A percentile compares a stretch with the other conserved stretches of the same genome.
Conservation (phyloP, 495 filamentous ascomycete species). For the Tuber umbilicatum region DNA sequence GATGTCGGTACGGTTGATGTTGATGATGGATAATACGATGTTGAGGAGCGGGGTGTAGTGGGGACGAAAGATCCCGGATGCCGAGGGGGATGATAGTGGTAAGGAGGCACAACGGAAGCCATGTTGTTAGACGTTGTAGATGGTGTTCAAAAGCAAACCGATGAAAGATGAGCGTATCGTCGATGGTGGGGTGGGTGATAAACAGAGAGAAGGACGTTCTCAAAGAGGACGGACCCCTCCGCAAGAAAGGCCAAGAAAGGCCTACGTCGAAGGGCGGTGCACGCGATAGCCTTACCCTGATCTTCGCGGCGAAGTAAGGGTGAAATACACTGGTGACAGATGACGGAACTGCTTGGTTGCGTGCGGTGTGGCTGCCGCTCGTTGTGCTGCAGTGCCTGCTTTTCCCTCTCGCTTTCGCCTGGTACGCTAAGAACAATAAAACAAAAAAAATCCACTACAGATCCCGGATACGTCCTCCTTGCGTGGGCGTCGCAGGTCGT, state of each 20-base stretch:
- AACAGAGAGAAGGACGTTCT: neutral
- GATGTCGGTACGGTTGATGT: slow-evolving; percentile 34
- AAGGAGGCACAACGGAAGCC: slow-evolving; percentile 37
- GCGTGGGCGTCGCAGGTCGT: slow-evolving; percentile 17
- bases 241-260: neutral
- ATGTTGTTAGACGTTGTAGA: slow-evolving; percentile 29
- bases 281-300: slow-evolving; percentile 4
- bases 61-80: slow-evolving; percentile 35
- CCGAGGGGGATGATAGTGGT: slow-evolving; percentile 39
- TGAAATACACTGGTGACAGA: neutral
- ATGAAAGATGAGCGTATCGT: neutral
- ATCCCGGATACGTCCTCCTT: slow-evolving; percentile 39
- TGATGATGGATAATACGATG: slow-evolving; percentile 36
- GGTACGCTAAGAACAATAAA: neutral
- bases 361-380: neutral
- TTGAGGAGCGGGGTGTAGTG: slow-evolving; percentile 29
- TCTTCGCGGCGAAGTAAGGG: neutral
- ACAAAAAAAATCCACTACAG: slow-evolving; percentile 19
- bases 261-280: slow-evolving; percentile 1
- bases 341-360: slow-evolving; percentile 1
- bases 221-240: neutral
- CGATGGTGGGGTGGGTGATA: neutral
- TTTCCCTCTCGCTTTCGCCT: neutral
- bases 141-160: slow-evolving; percentile 3
- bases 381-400: neutral